These are phyloP conservation scores for Colletotrichum sp. DNA, from an alignment of 2,329 filamentous ascomycete species.

Conservation along the genomic window DNA sequence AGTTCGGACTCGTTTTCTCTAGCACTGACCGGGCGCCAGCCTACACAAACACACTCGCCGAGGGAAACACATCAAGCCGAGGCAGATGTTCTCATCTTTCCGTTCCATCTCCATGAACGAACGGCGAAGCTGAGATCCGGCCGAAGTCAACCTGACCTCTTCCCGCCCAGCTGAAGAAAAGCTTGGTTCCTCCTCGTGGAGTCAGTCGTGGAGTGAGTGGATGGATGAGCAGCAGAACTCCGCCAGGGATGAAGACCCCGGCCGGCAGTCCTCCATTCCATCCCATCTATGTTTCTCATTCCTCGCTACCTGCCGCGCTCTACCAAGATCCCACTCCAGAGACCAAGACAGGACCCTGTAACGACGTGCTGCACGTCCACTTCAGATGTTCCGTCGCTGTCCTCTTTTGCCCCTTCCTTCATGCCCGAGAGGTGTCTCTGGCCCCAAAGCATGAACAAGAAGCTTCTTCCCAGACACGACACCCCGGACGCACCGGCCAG, in stretches of 20 bases:
- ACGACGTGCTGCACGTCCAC: neutral
- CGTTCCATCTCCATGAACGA: neutral
- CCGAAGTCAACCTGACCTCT: neutral
- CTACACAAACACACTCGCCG: neutral
- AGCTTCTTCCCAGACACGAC: slow-evolving; percentile 14
- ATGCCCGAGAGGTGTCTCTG: slow-evolving; percentile 11
- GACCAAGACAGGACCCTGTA: neutral
- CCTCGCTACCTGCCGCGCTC: neutral
- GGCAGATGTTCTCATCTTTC: neutral
- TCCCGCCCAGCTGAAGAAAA: neutral
- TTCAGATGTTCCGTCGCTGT: slow-evolving; percentile 6
- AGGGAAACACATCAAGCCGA: neutral
- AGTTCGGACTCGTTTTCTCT: neutral
- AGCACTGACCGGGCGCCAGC: neutral
- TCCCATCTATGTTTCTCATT: slow-evolving; percentile 10
- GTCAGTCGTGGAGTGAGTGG: neutral
- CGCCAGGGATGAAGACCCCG: neutral
- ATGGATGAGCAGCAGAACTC: neutral
- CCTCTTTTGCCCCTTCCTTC: neutral
- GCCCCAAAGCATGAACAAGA: slow-evolving; percentile 10
- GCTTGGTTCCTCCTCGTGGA: neutral
- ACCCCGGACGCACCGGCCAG: slow-evolving; percentile 10
- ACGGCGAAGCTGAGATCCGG: neutral
- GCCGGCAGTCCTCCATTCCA: neutral
- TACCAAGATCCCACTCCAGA: neutral